Conservation (phyloP, 148 eudicot genomes). For the Cornus suecica region DNA sequence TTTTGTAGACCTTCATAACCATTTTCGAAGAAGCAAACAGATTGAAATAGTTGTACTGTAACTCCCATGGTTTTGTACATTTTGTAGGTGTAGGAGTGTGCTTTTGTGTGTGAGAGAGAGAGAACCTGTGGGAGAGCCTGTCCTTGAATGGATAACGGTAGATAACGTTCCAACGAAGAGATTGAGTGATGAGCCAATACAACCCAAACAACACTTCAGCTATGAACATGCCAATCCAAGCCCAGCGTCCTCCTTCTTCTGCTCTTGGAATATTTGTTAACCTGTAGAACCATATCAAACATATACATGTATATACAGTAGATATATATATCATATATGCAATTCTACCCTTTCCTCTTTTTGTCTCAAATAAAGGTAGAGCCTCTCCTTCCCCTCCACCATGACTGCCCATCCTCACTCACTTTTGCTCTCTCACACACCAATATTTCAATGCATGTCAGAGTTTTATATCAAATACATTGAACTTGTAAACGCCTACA, state of each 20-base stretch:
- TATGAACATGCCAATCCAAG: slow-evolving; percentile 24
- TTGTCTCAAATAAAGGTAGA: slow-evolving; percentile 30
- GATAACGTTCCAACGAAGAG: slow-evolving; percentile 32
- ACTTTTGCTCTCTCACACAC: slow-evolving; percentile 1
- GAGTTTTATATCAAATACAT: not conserved
- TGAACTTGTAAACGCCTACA: not conserved
- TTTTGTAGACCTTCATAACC: no score
- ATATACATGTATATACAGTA: slow-evolving; percentile 20
- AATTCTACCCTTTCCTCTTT: slow-evolving; percentile 24
- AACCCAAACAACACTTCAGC: slow-evolving; percentile 30
- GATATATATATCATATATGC: slow-evolving; percentile 14
- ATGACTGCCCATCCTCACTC: slow-evolving; percentile 9
- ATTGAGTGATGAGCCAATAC: slow-evolving; percentile 32
- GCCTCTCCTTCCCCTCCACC: slow-evolving; percentile 2
- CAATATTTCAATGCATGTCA: not conserved
- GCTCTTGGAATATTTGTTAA: slow-evolving; percentile 15
- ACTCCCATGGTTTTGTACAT: no score
- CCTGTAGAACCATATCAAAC: slow-evolving; percentile 26
- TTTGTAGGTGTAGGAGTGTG: not conserved
- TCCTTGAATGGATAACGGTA: slow-evolving; percentile 30
- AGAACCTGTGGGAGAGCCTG: slow-evolving; percentile 30
- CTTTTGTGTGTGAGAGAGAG: not conserved
- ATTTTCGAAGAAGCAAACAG: no score
- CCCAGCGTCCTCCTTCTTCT: slow-evolving; percentile 15
- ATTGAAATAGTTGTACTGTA: no score